Evolutionary conservation across 352 stramenopile species (phyloP).

Genomic region (Globisporangium heterothallicum): DNA sequence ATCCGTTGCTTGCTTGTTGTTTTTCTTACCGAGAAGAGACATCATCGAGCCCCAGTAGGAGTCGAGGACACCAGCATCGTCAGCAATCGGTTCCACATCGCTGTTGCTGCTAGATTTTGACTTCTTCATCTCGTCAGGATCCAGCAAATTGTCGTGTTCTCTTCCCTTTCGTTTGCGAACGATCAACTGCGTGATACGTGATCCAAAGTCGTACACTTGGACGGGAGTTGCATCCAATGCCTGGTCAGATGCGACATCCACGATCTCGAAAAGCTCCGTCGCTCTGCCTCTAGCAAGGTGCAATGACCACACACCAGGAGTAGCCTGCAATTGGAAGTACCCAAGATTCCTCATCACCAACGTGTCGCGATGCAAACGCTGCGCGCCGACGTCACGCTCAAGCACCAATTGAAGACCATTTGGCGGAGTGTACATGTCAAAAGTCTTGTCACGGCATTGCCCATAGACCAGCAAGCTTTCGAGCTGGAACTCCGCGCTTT

Average conservation of each 20-base stretch:
- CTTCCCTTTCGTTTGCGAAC: slow-evolving; percentile 90
- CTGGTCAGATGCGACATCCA: slow-evolving; percentile 43
- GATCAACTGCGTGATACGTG: slow-evolving; percentile 78
- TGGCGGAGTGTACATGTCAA: slow-evolving; percentile 72
- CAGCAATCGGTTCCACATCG: slow-evolving; percentile 32
- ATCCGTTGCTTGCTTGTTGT: slow-evolving; percentile 11
- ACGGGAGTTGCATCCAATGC: slow-evolving; percentile 33
- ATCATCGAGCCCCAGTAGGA: slow-evolving; percentile 78
- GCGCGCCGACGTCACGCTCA: slow-evolving; percentile 54
- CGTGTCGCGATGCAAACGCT: slow-evolving; percentile 87
- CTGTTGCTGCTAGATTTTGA: slow-evolving; percentile 3
- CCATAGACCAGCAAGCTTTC: slow-evolving; percentile 89
- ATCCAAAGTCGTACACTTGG: slow-evolving; percentile 85
- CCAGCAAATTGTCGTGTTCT: slow-evolving; percentile 68
- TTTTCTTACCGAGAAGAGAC: slow-evolving; percentile 53
- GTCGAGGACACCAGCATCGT: slow-evolving; percentile 41
- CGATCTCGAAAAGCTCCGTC: slow-evolving; percentile 73
- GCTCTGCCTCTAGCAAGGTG: slow-evolving; percentile 81
- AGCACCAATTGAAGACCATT: slow-evolving; percentile 91
- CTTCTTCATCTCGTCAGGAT: slow-evolving; percentile 21
- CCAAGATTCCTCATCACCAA: slow-evolving; percentile 99
- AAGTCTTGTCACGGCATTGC: slow-evolving; percentile 84
- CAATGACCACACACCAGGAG: slow-evolving; percentile 93
- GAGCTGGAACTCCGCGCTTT: slow-evolving; percentile 77
- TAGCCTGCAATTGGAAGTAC: slow-evolving; percentile 98